Conservation (phyloP, 371 early-diverging fungal species). For the Circinella umbellata region DNA sequence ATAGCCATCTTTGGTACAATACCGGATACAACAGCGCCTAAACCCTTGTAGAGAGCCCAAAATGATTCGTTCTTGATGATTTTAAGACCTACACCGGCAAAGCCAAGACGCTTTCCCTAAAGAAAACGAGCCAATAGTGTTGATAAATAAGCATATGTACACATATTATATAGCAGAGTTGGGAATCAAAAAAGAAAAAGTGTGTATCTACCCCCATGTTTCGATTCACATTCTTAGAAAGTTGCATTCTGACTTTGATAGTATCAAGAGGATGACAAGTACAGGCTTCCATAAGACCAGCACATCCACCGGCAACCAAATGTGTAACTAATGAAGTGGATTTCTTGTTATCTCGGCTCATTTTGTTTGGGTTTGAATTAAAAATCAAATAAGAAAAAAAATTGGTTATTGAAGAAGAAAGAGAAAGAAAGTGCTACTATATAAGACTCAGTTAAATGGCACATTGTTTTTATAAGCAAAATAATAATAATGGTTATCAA, state of each 20-base stretch:
- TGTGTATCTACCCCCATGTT: slow-evolving; percentile 22
- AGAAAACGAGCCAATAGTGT: too few relatives aligned
- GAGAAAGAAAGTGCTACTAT: neutral
- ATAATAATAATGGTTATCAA: neutral
- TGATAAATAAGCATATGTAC: too few relatives aligned
- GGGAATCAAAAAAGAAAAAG: neutral
- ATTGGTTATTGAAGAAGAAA: neutral
- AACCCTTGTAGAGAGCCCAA: slow-evolving; percentile 94
- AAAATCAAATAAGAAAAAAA: neutral
- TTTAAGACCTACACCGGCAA: slow-evolving; percentile 81
- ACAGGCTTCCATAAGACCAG: slow-evolving; percentile 93
- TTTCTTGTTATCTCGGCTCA: slow-evolving; percentile 46
- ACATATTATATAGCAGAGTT: neutral
- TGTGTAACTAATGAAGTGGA: slow-evolving; percentile 65
- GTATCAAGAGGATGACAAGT: slow-evolving; percentile 98
- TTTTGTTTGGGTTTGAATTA: neutral
- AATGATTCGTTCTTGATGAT: slow-evolving; percentile 90
- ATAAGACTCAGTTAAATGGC: too few relatives aligned
- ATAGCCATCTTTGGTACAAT: slow-evolving; percentile 99
- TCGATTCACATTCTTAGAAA: slow-evolving; percentile 61
- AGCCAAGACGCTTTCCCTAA: slow-evolving; percentile 60
- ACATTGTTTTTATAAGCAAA: slow-evolving; percentile 6
- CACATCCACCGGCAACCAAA: slow-evolving; percentile 89
- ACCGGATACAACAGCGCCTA: slow-evolving; percentile 95
- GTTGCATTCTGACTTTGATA: slow-evolving; percentile 95